Conservation (phyloP, 192 early-diverging fungal species). For the Mortierella antarctica region DNA sequence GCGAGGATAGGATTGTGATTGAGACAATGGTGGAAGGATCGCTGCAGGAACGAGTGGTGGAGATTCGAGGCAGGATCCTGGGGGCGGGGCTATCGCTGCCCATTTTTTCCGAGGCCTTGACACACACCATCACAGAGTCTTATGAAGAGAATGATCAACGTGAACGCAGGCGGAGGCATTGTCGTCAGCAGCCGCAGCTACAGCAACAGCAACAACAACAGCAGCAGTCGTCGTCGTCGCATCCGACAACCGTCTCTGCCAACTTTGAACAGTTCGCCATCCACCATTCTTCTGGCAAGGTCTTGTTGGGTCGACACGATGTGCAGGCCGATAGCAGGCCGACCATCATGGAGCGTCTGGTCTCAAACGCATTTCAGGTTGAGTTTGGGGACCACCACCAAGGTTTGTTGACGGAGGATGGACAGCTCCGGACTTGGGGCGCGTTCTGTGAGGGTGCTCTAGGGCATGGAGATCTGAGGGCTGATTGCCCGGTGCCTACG, state of each 20-base stretch:
- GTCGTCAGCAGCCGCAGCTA: background rate
- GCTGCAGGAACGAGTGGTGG: constrained; percentile 27
- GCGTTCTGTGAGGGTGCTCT: constrained; percentile 29
- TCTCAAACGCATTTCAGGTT: constrained; percentile 26
- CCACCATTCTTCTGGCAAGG: constrained; percentile 43
- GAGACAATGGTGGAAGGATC: constrained; percentile 14
- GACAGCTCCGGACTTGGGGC: constrained; percentile 37
- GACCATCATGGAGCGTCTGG: constrained; percentile 16
- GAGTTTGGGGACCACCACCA: constrained; percentile 47
- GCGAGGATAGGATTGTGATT: constrained; percentile 36
- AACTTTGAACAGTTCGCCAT: constrained; percentile 26
- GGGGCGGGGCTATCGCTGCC: constrained; percentile 33
- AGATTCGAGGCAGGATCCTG: constrained; percentile 21
- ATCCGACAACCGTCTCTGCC: constrained; percentile 27
- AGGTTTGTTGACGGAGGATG: constrained; percentile 40
- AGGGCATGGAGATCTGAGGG: constrained; percentile 28
- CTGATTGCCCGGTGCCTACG: constrained; percentile 18
- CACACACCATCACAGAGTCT: constrained; percentile 19
- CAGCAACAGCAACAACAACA: background rate
- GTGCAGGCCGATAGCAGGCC: constrained; percentile 17
- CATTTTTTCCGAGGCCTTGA: constrained; percentile 38
- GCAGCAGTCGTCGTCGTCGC: background rate
- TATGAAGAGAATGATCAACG: constrained; percentile 42
- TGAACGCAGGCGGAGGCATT: constrained; percentile 17
- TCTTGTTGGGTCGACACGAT: constrained; percentile 18